Conservation (phyloP, 257 asterid species). For the Solanum lignicaule region DNA sequence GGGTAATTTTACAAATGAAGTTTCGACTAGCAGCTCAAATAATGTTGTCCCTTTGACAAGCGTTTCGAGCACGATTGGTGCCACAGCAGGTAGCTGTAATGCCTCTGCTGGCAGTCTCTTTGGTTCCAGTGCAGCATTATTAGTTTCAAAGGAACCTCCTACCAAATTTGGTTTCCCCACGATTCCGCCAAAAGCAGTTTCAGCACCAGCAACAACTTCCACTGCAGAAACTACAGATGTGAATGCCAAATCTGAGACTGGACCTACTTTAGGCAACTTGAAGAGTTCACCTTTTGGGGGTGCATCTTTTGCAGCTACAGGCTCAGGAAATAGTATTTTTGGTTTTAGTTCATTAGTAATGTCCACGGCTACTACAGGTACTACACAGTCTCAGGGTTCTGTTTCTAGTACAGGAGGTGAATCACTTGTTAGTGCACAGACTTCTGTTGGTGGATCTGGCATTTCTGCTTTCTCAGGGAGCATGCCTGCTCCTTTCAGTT, state of each 20-base stretch:
- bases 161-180: slow-evolving; percentile 27
- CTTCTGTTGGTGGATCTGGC: slow-evolving; percentile 9
- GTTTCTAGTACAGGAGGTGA: slow-evolving; percentile 21
- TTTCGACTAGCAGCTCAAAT: slow-evolving; percentile 10
- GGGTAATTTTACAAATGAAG: slow-evolving; percentile 13
- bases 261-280: slow-evolving; percentile 17
- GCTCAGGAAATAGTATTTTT: slow-evolving; percentile 24
- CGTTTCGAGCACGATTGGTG: slow-evolving; percentile 13
- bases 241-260: slow-evolving; percentile 12
- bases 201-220: slow-evolving; percentile 17
- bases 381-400: slow-evolving; percentile 23
- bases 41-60: slow-evolving; percentile 23
- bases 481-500: slow-evolving; percentile 16
- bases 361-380: background rate
- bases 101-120: slow-evolving; percentile 17
- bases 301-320: slow-evolving; percentile 20
- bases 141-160: slow-evolving; percentile 14
- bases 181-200: slow-evolving; percentile 12
- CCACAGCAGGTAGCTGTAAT: slow-evolving; percentile 13
- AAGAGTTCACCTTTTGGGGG: slow-evolving; percentile 9
- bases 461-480: slow-evolving; percentile 2
- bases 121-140: slow-evolving; percentile 24
- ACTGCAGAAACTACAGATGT: slow-evolving; percentile 19
- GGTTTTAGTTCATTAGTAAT: slow-evolving; percentile 20
- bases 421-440: slow-evolving; percentile 14